Evolutionary conservation across 495 filamentous ascomycete species (phyloP).

Genomic region (Ramalina intermedia): DNA sequence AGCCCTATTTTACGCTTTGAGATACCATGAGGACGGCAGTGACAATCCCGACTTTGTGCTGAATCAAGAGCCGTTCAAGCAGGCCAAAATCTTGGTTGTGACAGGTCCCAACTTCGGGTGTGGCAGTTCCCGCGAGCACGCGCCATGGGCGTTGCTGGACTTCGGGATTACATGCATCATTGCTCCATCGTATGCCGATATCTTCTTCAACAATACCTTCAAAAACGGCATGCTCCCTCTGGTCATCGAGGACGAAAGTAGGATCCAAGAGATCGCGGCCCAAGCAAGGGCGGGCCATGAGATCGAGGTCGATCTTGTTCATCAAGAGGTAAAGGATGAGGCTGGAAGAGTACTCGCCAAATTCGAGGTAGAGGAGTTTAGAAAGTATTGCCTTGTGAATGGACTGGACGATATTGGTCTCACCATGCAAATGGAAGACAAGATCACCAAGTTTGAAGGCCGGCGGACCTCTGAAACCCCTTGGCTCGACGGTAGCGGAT

Average conservation of each 20-base stretch:
- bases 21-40: slow-evolving; percentile 55
- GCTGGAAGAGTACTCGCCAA: slow-evolving; percentile 52
- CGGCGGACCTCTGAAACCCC: slow-evolving; percentile 65
- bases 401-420: slow-evolving; percentile 93
- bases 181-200: slow-evolving; percentile 85
- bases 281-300: slow-evolving; percentile 75
- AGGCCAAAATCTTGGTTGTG: slow-evolving; percentile 81
- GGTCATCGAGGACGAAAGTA: slow-evolving; percentile 49
- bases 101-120: slow-evolving; percentile 95
- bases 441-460: slow-evolving; percentile 73
- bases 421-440: slow-evolving; percentile 80
- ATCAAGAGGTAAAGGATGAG: slow-evolving; percentile 67
- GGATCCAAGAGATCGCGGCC: slow-evolving; percentile 54
- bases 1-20: slow-evolving; percentile 74
- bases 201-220: slow-evolving; percentile 99
- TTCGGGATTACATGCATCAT: slow-evolving; percentile 93
- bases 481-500: slow-evolving; percentile 83
- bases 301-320: slow-evolving; percentile 80
- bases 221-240: slow-evolving; percentile 99
- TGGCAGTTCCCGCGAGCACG: slow-evolving; percentile 86
- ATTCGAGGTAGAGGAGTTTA: slow-evolving; percentile 84
- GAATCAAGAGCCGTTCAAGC: slow-evolving; percentile 76
- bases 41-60: slow-evolving; percentile 76
- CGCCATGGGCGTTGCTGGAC: slow-evolving; percentile 91
- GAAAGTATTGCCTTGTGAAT: slow-evolving; percentile 88